Evolutionary conservation across 371 early-diverging fungal species (phyloP), one percentile per base, ranked within the genome.

Genomic region (Batrachochytrium dendrobatidis): DNA sequence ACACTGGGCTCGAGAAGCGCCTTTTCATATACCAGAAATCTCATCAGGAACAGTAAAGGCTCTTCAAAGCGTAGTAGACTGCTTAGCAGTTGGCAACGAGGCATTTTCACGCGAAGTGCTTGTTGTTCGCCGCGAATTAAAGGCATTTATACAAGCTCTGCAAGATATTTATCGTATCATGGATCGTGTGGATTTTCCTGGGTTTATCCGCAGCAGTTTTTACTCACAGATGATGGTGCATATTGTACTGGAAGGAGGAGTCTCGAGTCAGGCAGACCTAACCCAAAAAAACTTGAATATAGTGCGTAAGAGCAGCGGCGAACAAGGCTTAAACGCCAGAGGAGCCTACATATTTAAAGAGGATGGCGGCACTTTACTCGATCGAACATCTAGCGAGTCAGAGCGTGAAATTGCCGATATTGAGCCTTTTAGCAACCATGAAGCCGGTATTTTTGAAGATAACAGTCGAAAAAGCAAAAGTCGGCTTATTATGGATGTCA

Each of bases 81-180:
- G 20, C 3, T 12, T 45, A 26, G 3, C 3, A 24, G 3, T 24
- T 12, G 3, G 46, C 46, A 45, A 12, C 46, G 12, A 5, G 12
- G 12, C 3, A 20, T 5, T 3, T 3, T 3, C 12, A 5, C 46
- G 46, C 12, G 46, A 45, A 12, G 46, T 26, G 46, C 46, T 45
- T 12, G 3, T 45, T 3, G 3, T 12, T 5, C 46, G 12, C 3
- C 24, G 46, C 46, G 46, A 45, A 7, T 26, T 49, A 31, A 26
- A 18, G 25, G 10, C 28, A 28, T 62, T 60, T 7, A 26, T 32
- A 15, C 45, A 4, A 4, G 32, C 50, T 2, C 82, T 82, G 58
- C 53, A 43, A 3, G 80, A 86, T 28, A 75, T 89, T 0, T 87
- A 83, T 63, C 61, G 71, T 53, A 76, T 82, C 55, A 82, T 90